Evolutionary conservation across 225 moss, liverwort and hornwort genomes (phyloP), one percentile per base, ranked within the genome.

Genomic region (Pseudisothecium myosuroides): DNA sequence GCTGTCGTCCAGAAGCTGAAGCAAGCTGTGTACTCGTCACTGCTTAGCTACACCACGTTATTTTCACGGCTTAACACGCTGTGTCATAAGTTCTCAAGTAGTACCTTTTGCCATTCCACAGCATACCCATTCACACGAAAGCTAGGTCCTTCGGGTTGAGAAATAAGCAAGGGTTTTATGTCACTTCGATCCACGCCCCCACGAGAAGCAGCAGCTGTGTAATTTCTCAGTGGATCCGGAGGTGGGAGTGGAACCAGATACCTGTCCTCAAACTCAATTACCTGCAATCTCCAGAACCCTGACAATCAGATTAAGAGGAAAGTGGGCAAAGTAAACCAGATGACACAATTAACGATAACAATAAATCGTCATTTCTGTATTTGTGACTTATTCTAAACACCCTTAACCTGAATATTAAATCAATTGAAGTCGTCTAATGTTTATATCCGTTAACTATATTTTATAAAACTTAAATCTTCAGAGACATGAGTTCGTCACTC

Each of bases 91-190:
- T 73, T 66, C 27, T 78, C 55, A 78, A 72, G 62, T 61, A 73
- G 37, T 89, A 97, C 97, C 94, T 98, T 98, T 86, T 98, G 97
- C 97, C 97, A 98, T 87, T 96, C 96, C 81, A 98, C 97, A 73
- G 97, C 95, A 90, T 96, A 92, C 50, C 98, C 98, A 91, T 96
- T 96, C 54, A 98, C 98, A 79, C 94, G 96, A 88, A 98, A 98
- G 90, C 98, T 98, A 83, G 98, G 98, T 45, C 98, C 98, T 79
- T 98, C 96, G 9, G 98, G 96, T 87, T 98, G 98, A 72, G 91
- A 92, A 63, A 98, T 96, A 80, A 82, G 92, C 93, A 98, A 89
- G n/a, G 96, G 95, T 91, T 95, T 98, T 27, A 98, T 90, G 86
- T 96, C 98, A 63, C 91, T 93, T 83, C 97, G 88, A 83, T 98